Conservation (phyloP, 768 basidiomycete genomes). For the Auricularia heimuer region DNA sequence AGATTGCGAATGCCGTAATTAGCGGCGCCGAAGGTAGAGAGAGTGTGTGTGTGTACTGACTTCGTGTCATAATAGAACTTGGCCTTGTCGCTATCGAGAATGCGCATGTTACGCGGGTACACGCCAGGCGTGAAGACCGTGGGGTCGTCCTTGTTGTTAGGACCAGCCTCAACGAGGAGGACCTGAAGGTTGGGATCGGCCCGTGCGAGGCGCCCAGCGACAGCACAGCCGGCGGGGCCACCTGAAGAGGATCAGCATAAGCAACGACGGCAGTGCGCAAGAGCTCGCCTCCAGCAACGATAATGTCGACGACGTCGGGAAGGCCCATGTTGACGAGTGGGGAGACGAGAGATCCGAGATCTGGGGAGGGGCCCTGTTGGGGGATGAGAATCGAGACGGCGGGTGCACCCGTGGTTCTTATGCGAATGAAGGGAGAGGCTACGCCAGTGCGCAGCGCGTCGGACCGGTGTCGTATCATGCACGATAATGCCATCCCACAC, state of each 20-base stretch:
- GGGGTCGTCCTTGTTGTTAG: slow-evolving; percentile 64
- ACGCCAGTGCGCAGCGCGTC: neutral
- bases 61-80: slow-evolving; percentile 60
- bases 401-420: neutral
- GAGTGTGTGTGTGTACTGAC: slow-evolving; percentile 11
- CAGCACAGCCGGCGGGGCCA: slow-evolving; percentile 41
- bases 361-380: neutral
- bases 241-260: neutral
- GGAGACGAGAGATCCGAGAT: neutral
- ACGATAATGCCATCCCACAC: neutral
- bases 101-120: neutral
- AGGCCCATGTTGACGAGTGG: neutral
- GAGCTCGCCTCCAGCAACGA: neutral
- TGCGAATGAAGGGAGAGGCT: neutral
- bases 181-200: slow-evolving; percentile 66
- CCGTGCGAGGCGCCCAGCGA: slow-evolving; percentile 59
- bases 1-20: neutral
- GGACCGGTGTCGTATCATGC: neutral
- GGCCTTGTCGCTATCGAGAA: slow-evolving; percentile 55
- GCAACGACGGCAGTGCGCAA: neutral
- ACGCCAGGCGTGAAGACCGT: slow-evolving; percentile 52
- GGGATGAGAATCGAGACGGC: neutral
- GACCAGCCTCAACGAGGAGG: slow-evolving; percentile 69
- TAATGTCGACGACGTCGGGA: neutral
- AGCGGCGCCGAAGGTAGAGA: neutral